These are phyloP conservation scores for Aspergillus viridinutans DNA, from an alignment of 2,329 filamentous ascomycete species.

Conservation along the genomic window DNA sequence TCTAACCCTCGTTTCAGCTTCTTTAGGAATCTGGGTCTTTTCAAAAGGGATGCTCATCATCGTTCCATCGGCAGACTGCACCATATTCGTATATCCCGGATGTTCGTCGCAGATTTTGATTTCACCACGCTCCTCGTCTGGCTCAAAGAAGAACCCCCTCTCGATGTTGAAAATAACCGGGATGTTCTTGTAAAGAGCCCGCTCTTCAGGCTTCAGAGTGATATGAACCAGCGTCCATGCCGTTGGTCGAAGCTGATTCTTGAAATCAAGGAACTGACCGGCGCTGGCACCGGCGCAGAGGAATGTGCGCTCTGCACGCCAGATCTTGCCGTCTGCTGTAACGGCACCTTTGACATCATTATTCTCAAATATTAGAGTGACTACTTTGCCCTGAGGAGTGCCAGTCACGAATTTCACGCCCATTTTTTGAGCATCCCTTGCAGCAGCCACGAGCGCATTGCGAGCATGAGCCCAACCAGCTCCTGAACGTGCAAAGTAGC, in stretches of 20 bases:
- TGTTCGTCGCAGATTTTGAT: constrained; percentile 49
- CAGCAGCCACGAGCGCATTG: constrained; percentile 43
- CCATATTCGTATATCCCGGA: constrained; percentile 51
- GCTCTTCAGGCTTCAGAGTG: constrained; percentile 39
- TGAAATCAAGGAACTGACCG: constrained; percentile 41
- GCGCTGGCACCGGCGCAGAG: constrained; percentile 43
- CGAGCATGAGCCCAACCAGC: constrained; percentile 52
- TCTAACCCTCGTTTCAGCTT: constrained; percentile 45
- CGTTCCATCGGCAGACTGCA: constrained; percentile 22
- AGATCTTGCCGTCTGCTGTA: constrained; percentile 35
- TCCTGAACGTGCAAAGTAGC: constrained; percentile 38
- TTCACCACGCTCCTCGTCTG: constrained; percentile 36
- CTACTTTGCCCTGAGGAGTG: constrained; percentile 33
- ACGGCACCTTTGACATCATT: constrained; percentile 38
- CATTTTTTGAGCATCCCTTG: constrained; percentile 41
- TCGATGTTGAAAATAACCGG: constrained; percentile 47
- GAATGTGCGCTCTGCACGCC: constrained; percentile 37
- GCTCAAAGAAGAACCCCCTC: constrained; percentile 48
- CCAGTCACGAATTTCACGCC: constrained; percentile 48
- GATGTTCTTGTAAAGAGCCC: constrained; percentile 37
- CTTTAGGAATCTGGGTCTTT: constrained; percentile 41
- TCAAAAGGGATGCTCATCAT: constrained; percentile 40
- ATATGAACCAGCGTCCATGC: constrained; percentile 49
- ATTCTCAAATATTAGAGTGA: constrained; percentile 31
- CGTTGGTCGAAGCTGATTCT: constrained; percentile 42